A percentile compares a stretch with the other conserved stretches of the same genome.
Conservation (phyloP, 805 yeast genomes). For the Kurtzmaniella fragi region DNA sequence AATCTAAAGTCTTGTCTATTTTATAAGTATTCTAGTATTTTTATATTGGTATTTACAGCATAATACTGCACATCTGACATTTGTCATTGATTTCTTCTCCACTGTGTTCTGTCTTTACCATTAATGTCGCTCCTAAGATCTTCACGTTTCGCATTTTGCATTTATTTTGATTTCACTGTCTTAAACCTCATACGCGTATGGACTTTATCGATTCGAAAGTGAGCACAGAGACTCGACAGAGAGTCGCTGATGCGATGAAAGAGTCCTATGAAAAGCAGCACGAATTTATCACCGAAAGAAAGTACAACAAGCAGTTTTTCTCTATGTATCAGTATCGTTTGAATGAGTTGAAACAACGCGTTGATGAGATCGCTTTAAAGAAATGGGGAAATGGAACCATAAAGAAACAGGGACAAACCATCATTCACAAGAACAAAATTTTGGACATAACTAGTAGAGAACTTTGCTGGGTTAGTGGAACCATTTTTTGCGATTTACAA, state of each 20-base stretch:
- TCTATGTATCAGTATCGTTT: constrained; percentile 41
- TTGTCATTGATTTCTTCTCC: too few species aligned
- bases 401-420: constrained; percentile 26
- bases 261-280: constrained; percentile 9
- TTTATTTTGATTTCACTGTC: background rate
- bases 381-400: constrained; percentile 53
- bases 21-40: too few species aligned
- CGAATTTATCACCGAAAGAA: constrained; percentile 18
- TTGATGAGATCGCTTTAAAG: constrained; percentile 22
- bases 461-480: constrained; percentile 81
- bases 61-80: too few species aligned
- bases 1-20: too few species aligned
- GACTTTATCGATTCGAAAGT: background rate
- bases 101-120: too few species aligned
- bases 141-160: background rate
- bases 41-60: too few species aligned
- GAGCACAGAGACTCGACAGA: background rate
- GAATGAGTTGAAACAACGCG: constrained; percentile 26
- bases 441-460: constrained; percentile 60
- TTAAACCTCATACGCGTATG: background rate
- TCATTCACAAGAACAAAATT: constrained; percentile 32
- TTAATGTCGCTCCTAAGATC: too few species aligned
- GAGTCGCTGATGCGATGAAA: background rate
- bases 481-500: constrained; percentile 77
- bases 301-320: constrained; percentile 36